These are phyloP conservation scores for Plicaturopsis crispa DNA, from an alignment of 768 basidiomycete species.

Conservation along the genomic window DNA sequence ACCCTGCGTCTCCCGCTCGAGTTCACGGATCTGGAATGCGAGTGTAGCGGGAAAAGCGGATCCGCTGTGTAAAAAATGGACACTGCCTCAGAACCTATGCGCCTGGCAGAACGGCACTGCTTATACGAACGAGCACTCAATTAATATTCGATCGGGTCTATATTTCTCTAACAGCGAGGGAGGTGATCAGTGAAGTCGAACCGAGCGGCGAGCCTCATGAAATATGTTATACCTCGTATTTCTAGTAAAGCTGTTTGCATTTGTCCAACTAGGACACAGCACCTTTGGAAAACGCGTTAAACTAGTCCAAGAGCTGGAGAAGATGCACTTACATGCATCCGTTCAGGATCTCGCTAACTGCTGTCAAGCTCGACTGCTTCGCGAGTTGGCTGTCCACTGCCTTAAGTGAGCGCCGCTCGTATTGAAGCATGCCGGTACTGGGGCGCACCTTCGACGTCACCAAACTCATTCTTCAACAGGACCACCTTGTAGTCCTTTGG, in stretches of 20 bases:
- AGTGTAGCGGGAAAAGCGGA: constrained; percentile 95
- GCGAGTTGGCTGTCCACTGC: constrained; percentile 89
- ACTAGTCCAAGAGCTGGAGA: background rate
- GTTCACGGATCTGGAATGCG: constrained; percentile 88
- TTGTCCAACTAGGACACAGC: constrained; percentile 90
- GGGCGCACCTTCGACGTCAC: constrained; percentile 75
- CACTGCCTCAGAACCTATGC: background rate
- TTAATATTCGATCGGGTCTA: constrained; percentile 84
- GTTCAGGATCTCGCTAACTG: constrained; percentile 90
- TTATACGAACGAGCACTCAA: constrained; percentile 83
- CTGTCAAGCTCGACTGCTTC: constrained; percentile 72
- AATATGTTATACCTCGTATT: constrained; percentile 57
- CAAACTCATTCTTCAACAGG: constrained; percentile 93
- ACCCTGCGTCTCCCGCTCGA: constrained; percentile 64
- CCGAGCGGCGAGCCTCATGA: background rate
- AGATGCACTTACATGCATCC: constrained; percentile 76
- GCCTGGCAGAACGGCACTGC: background rate
- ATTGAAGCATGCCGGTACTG: constrained; percentile 2
- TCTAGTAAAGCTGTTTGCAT: constrained; percentile 89
- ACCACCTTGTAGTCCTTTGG: constrained; percentile 86
- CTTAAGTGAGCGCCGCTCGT: background rate
- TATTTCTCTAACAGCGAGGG: constrained; percentile 52
- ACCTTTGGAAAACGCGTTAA: constrained; percentile 36
- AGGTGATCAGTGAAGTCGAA: constrained; percentile 1
- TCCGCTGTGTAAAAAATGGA: constrained; percentile 40